These are phyloP conservation scores for Leccinum arenicola DNA, from an alignment of 768 basidiomycete species.

Conservation along the genomic window DNA sequence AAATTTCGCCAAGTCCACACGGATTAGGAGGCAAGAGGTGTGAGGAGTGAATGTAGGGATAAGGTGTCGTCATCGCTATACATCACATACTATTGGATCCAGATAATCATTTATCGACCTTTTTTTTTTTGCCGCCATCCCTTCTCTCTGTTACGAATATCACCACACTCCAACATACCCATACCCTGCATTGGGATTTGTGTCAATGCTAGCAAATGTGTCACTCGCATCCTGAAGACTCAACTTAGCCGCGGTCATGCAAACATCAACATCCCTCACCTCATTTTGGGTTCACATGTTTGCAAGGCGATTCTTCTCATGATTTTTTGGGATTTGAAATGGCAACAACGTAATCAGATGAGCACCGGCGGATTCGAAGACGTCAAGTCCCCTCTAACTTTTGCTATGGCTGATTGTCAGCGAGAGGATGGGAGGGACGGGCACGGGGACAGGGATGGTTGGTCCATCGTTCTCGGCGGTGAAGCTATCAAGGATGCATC, in stretches of 20 bases:
- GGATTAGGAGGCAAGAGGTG: too few species aligned
- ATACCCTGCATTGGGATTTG: slow-evolving; percentile 57
- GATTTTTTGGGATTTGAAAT: slow-evolving; percentile 56
- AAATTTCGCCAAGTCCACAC: too few species aligned
- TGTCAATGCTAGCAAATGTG: slow-evolving; percentile 58
- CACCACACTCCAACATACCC: slow-evolving; percentile 28
- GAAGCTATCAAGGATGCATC: slow-evolving; percentile 29
- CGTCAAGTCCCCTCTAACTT: slow-evolving; percentile 28
- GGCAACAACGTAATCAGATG: slow-evolving; percentile 38
- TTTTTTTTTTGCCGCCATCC: slow-evolving; percentile 47
- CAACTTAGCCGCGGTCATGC: slow-evolving; percentile 46
- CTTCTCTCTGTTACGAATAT: slow-evolving; percentile 23
- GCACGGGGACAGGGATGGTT: too few species aligned
- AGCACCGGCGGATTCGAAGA: slow-evolving; percentile 23
- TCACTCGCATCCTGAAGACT: slow-evolving; percentile 55
- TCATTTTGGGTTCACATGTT: slow-evolving; percentile 47
- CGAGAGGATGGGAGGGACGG: too few species aligned
- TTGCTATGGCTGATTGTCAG: slow-evolving; percentile 26
- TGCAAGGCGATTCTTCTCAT: slow-evolving; percentile 53
- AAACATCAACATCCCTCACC: slow-evolving; percentile 34
- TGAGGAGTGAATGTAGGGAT: too few species aligned
- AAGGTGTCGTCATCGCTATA: slow-evolving; percentile 34
- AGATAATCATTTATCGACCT: slow-evolving; percentile 69
- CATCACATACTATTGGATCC: slow-evolving; percentile 55
- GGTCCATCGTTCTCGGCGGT: slow-evolving; percentile 9